Evolutionary conservation across 768 basidiomycete genomes (phyloP).

Genomic region (Panaeolus papilionaceus): DNA sequence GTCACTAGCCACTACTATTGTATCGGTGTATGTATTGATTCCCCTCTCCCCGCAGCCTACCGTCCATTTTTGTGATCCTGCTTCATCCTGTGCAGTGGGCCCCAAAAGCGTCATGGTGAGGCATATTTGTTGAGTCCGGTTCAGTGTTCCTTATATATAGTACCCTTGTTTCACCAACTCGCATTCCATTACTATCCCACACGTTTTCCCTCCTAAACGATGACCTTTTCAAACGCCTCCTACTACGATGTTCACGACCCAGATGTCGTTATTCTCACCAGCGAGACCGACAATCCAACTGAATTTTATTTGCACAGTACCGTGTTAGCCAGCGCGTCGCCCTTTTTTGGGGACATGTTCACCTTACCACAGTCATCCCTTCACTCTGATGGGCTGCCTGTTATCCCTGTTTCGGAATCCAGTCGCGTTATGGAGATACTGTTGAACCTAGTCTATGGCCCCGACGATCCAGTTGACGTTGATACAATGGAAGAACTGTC

Average conservation of each 20-base stretch:
- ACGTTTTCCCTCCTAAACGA: neutral
- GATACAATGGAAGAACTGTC: slow-evolving; percentile 59
- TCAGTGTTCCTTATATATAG: neutral
- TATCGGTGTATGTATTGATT: neutral
- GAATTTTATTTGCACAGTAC: slow-evolving; percentile 68
- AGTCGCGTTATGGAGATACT: slow-evolving; percentile 51
- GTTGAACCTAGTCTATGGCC: slow-evolving; percentile 67
- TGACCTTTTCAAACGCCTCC: slow-evolving; percentile 27
- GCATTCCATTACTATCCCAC: neutral
- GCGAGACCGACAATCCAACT: slow-evolving; percentile 38
- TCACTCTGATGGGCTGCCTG: slow-evolving; percentile 34
- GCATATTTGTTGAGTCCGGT: slow-evolving; percentile 1
- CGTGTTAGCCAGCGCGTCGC: slow-evolving; percentile 67
- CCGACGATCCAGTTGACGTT: slow-evolving; percentile 55
- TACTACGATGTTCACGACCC: slow-evolving; percentile 42
- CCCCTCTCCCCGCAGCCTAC: neutral
- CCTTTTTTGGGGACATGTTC: slow-evolving; percentile 76
- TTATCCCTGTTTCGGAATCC: slow-evolving; percentile 63
- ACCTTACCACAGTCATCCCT: slow-evolving; percentile 58
- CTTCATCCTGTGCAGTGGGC: slow-evolving; percentile 8
- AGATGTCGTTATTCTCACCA: slow-evolving; percentile 32
- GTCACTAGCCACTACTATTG: neutral
- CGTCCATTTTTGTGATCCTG: neutral
- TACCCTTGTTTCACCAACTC: neutral
- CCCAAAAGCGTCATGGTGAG: slow-evolving; percentile 5